Evolutionary conservation across 768 basidiomycete genomes (phyloP).

Genomic region (Rhizopogon roseolus): DNA sequence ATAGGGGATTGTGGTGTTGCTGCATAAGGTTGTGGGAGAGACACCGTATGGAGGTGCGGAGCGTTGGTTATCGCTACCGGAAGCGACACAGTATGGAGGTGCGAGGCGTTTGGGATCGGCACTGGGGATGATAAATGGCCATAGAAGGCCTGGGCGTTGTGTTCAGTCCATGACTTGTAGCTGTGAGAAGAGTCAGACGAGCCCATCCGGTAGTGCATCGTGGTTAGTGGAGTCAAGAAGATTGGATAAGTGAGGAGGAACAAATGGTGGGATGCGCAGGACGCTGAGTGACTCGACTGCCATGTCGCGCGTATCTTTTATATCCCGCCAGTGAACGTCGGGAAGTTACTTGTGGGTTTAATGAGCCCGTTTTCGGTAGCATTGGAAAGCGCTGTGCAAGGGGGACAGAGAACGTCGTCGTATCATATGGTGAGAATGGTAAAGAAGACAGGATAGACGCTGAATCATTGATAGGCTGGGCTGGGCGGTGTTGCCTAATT

Average conservation of each 20-base stretch:
- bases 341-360: conserved; percentile 12
- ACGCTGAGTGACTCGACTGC: conserved; percentile 18
- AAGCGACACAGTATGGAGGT: conserved; percentile 13
- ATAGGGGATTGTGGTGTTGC: conserved; percentile 13
- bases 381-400: conserved; percentile 1
- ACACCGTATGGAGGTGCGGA: conserved; percentile 21
- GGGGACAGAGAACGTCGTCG: conserved; percentile 23
- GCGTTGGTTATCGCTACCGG: conserved; percentile 19
- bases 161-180: conserved; percentile 16
- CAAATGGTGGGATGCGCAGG: conserved; percentile 1
- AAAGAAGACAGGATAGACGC: background rate
- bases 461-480: background rate
- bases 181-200: conserved; percentile 6
- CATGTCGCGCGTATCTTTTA: conserved; percentile 17
- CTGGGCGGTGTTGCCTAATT: conserved; percentile 13
- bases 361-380: background rate
- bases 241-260: background rate
- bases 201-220: conserved; percentile 13
- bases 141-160: conserved; percentile 3
- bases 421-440: conserved; percentile 11
- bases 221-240: conserved; percentile 1
- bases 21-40: conserved; percentile 28
- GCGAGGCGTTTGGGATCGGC: conserved; percentile 19
- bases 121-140: conserved; percentile 11
- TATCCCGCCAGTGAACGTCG: conserved; percentile 16